These are phyloP conservation scores for Galerina sulciceps DNA, from an alignment of 768 basidiomycete genomes.

Conservation along the genomic window DNA sequence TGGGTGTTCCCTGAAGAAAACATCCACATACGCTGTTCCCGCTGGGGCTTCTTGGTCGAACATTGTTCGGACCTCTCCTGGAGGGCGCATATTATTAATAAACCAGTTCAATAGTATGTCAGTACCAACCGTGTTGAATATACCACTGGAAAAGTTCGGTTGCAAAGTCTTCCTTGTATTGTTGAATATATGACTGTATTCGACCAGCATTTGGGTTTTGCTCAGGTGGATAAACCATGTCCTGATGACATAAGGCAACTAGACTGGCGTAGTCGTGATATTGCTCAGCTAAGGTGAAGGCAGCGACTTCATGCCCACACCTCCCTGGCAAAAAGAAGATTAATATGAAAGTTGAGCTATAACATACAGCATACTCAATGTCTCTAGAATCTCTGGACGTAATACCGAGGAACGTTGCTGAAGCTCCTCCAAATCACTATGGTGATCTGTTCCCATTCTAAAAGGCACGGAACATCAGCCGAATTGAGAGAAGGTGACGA, in stretches of 20 bases:
- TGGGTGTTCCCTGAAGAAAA: conserved; percentile 65
- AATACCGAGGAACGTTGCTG: conserved; percentile 70
- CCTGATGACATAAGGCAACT: conserved; percentile 81
- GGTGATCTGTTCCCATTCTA: conserved; percentile 37
- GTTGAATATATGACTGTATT: conserved; percentile 74
- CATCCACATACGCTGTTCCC: conserved; percentile 69
- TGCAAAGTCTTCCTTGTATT: conserved; percentile 83
- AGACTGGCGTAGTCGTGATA: conserved; percentile 87
- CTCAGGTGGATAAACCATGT: conserved; percentile 62
- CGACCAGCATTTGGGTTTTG: conserved; percentile 65
- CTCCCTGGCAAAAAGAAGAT: conserved; percentile 47
- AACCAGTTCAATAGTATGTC: neutral
- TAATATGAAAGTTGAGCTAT: neutral
- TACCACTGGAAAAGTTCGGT: conserved; percentile 93
- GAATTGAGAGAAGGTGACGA: neutral
- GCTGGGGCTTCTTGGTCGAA: conserved; percentile 75
- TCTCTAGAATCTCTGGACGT: conserved; percentile 78
- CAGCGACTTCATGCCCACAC: conserved; percentile 66
- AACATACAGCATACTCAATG: conserved; percentile 63
- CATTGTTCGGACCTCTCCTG: conserved; percentile 82
- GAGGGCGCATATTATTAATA: neutral
- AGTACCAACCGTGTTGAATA: conserved; percentile 76
- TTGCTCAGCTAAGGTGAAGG: conserved; percentile 83
- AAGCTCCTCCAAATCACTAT: conserved; percentile 61
- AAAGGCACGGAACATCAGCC: conserved; percentile 5